These are phyloP conservation scores for Myriosclerotinia curreyana DNA, from an alignment of 2,329 filamentous ascomycete genomes.

Conservation along the genomic window DNA sequence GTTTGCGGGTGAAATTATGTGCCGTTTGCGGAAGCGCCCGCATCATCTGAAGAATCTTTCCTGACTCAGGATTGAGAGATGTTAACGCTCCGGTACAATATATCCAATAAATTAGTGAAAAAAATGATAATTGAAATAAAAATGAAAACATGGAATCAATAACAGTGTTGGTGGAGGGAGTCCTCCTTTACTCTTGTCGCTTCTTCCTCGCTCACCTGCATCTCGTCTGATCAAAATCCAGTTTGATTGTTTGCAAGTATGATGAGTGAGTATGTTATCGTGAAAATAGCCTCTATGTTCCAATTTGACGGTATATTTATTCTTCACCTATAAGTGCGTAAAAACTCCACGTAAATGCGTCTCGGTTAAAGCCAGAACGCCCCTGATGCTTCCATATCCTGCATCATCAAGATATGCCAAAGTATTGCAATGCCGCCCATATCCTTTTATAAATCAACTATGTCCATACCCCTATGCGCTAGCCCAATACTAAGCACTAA, in stretches of 20 bases:
- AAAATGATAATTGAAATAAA: neutral
- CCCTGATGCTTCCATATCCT: neutral
- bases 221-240: no score
- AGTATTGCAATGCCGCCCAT: slow-evolving; percentile 1
- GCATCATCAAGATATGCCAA: neutral
- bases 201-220: no score
- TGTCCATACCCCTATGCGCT: neutral
- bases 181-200: no score
- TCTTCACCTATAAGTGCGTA: neutral
- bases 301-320: neutral
- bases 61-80: no score
- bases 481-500: slow-evolving; percentile 11
- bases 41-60: no score
- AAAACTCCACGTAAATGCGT: slow-evolving; percentile 19
- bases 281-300: neutral
- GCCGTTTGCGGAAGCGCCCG: no score
- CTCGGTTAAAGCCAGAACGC: slow-evolving; percentile 10
- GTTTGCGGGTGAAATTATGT: neutral
- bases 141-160: neutral
- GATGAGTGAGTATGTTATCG: neutral
- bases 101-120: neutral
- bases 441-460: neutral
- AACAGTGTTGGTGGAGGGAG: no score
- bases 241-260: neutral
- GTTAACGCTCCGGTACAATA: neutral